phyloP scores from a whole-genome alignment of 1,284 basidiomycete genomes.

The Kwoniella shivajii region DNA sequence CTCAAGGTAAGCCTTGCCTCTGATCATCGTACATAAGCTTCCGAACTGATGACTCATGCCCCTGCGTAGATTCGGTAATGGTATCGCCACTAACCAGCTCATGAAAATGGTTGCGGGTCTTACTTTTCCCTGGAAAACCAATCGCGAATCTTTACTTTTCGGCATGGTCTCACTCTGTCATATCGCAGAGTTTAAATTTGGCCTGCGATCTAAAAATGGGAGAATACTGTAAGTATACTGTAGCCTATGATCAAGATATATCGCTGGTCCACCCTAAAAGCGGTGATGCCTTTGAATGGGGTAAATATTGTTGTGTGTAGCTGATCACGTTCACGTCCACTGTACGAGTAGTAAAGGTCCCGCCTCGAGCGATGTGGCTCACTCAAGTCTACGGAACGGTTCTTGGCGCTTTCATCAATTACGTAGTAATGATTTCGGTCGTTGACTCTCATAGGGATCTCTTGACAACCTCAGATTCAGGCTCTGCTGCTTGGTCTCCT shows the following conservation, averaged over 20 bases:
- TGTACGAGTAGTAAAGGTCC: slow-evolving; percentile 30
- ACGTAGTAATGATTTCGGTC: slow-evolving; percentile 33
- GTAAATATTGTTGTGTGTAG: too few species aligned
- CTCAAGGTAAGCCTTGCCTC: slow-evolving; percentile 2
- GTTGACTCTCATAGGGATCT: slow-evolving; percentile 30
- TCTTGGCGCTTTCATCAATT: slow-evolving; percentile 38
- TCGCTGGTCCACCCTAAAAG: too few species aligned
- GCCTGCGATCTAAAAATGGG: slow-evolving; percentile 29
- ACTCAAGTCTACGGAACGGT: slow-evolving; percentile 33
- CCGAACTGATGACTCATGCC: too few species aligned
- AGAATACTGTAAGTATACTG: slow-evolving; percentile 18
- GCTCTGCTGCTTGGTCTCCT: slow-evolving; percentile 21
- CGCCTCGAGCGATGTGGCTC: slow-evolving; percentile 30
- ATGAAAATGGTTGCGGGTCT: slow-evolving; percentile 31
- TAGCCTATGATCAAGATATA: background rate
- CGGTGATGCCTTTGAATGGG: too few species aligned
- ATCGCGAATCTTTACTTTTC: slow-evolving; percentile 33
- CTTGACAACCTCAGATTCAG: slow-evolving; percentile 18
- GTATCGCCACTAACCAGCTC: slow-evolving; percentile 30
- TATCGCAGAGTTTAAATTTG: slow-evolving; percentile 24
- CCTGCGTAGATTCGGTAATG: slow-evolving; percentile 25
- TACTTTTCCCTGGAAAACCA: slow-evolving; percentile 27
- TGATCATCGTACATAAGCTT: too few species aligned
- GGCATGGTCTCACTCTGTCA: slow-evolving; percentile 26
- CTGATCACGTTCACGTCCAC: background rate